Evolutionary conservation across 2,329 filamentous ascomycete genomes (phyloP), one percentile per base, ranked within the genome.

Genomic region (Claviceps sp.): DNA sequence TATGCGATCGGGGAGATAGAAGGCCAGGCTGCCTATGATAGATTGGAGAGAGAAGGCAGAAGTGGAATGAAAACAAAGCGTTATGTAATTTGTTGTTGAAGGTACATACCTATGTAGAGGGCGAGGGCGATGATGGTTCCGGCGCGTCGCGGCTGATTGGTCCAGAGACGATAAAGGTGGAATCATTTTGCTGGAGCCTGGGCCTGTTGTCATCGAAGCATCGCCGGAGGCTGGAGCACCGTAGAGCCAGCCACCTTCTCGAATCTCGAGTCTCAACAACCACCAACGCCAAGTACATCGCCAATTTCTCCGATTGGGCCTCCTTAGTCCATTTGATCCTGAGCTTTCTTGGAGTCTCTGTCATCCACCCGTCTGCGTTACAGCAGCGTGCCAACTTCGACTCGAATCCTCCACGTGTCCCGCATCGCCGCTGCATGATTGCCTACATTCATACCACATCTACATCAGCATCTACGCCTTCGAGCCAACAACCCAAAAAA

Each of bases 341-440:
- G 41, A 24, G 41, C 20, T 24, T 43, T n/a, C 18, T 9, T 18
- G 1, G 8, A 42, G 20, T 30, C 24, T 45, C 43, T 4, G 9
- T 30, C 20, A 3, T 47, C 26, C 30, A 14, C 22, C 22, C 45
- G 18, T 14, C 6, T 18, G 18, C 30, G 9, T 42, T 20, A 22
- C 8, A 42, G 41, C 13, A 43, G 11, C 16, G 22, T 51, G 52
- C 37, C 51, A 48, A 50, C 53, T 54, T 47, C 41, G 53, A 55
- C 54, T 47, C 43, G 53, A 55, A 52, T 47, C 49, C 49, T 54
- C 54, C 56, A 57, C 56, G 56, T 58, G 50, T 54, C 47, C n/a
- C 47, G 22, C 42, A 42, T 50, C 38, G 16, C 48, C n/a, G 48
- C 47, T 43, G 30, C 30, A 47, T 47, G n/a, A 14, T 18, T 11